Base-by-base conservation (phyloP, 805 yeast genomes). In the Metschnikowia cerradonensis region DNA sequence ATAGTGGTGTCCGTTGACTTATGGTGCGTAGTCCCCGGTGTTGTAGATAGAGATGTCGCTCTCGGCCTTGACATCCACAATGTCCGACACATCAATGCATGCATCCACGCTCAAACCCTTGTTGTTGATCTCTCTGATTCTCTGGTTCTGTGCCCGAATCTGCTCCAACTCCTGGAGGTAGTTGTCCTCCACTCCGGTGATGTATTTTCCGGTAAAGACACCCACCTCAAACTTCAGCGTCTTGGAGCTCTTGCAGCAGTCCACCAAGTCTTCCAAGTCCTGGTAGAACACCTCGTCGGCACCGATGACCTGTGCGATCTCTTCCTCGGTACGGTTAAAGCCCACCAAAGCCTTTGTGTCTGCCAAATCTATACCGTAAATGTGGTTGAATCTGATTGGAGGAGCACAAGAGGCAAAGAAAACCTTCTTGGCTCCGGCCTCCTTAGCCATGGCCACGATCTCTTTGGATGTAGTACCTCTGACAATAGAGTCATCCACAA, bases 381-480 rank as follows among this genome's bases (percentile, higher is more conserved):
- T 90, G 67, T 94, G 99, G 72, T 94, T 94, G 71, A 76, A 83
- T 69, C 99, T 82, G 62, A 94, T 94, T n/a, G 97, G 95, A 30
- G 99, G 99, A 14, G 99, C 96, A 64, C 97, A 94, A 23, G 96
- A 88, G 0, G 99, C 99, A 68, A 94, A 86, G 67, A 82, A 92
- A n/a, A 94, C 99, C 60, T 83, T 86, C 54, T 81, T 84, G 41
- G 99, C 99, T 52, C 99, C 99, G 4, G 98, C 96, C 68, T 94
- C 99, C 60, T 87, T 81, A n/a, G 99, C 99, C 99, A 94, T 94
- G 58, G 84, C 86, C 33, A 94, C 96, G 58, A 94, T 94, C 73
- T 94, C 99, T 67, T 82, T 87, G 6, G 97, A 90, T 2, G 99
- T 94, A 19, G 99, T 94, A 55, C 99, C 99, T 67, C 99, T 83